Base-by-base conservation (phyloP, 305 asterid species). In the Ajuga reptans region DNA sequence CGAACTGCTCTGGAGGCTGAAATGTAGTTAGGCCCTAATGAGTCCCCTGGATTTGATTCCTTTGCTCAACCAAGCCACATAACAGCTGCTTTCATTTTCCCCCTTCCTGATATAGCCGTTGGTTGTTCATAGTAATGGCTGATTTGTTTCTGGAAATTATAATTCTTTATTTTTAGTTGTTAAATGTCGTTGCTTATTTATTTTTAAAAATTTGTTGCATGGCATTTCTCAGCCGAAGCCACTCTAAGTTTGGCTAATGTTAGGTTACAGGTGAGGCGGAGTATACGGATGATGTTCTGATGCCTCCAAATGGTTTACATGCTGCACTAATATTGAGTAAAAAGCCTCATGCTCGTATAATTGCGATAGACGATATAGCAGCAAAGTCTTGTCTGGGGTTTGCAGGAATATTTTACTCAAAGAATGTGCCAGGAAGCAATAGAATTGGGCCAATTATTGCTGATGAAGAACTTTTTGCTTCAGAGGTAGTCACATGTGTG, bases 201-300 rank as follows among this genome's bases (percentile, higher is more conserved):
- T 21, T 21, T 21, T 21, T 21, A 21, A 21, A 2, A n/a, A 27
- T 24, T 43, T 21, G 53, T 6, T 52, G 34, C 50, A 17, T 15
- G 5, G 34, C 46, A 15, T 34, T 47, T 50, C 55, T 67, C 69
- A 33, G 76, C 56, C 41, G 54, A 76, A 63, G 64, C 64, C n/a
- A 50, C 41, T 55, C 72, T 11, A 49, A 57, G 45, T 55, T 75
- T 71, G 63, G 47, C 69, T 75, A 71, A 72, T 80, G 45, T 57
- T 62, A 93, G 98, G 98, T 90, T 76, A 84, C 96, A 57, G 97
- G 98, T 62, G 98, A 93, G 84, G 97, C 97, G 29, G 98, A 93
- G 82, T 93, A 93, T 74, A 83, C 96, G 36, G 98, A 93, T 82
- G 98, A 93, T 76, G 84, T 75, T 39, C 92, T 93, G 61, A 84